Evolutionary conservation across 2,329 filamentous ascomycete genomes (phyloP).

Genomic region (Graphilbum fragrans): DNA sequence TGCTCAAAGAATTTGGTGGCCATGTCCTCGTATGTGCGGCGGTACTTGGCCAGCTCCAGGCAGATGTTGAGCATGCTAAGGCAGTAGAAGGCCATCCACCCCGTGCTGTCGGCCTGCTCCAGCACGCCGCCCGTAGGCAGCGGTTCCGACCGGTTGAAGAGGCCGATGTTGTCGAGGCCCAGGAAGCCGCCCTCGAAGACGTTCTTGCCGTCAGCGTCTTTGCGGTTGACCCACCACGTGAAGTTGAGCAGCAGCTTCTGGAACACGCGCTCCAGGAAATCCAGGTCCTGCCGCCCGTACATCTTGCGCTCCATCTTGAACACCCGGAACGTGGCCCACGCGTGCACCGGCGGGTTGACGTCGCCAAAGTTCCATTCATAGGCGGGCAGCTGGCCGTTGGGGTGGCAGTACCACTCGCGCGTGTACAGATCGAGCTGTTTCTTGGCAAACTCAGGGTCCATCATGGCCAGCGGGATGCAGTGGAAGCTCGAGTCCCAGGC

Average conservation of each 20-base stretch:
- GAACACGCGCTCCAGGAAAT: slow-evolving; percentile 92
- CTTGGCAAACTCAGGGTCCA: slow-evolving; percentile 95
- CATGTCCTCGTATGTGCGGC: slow-evolving; percentile 91
- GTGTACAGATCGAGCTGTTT: slow-evolving; percentile 95
- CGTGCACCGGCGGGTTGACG: slow-evolving; percentile 92
- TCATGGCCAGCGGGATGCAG: slow-evolving; percentile 91
- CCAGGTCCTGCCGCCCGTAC: slow-evolving; percentile 86
- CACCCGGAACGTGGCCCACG: slow-evolving; percentile 87
- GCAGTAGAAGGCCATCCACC: slow-evolving; percentile 98
- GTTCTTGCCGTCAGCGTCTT: slow-evolving; percentile 89
- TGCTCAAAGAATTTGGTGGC: slow-evolving; percentile 98
- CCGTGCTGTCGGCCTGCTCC: slow-evolving; percentile 93
- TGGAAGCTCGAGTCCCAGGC: slow-evolving; percentile 97
- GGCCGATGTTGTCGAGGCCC: slow-evolving; percentile 89
- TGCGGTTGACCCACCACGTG: slow-evolving; percentile 98
- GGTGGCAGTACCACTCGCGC: slow-evolving; percentile 97
- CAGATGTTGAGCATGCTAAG: slow-evolving; percentile 95
- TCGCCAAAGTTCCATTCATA: slow-evolving; percentile 97
- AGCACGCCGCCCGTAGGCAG: slow-evolving; percentile 85
- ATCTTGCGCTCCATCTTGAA: slow-evolving; percentile 99
- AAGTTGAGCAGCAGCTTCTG: slow-evolving; percentile 94
- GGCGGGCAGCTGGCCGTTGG: slow-evolving; percentile 86
- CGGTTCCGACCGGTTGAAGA: slow-evolving; percentile 95
- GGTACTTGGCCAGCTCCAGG: slow-evolving; percentile 87
- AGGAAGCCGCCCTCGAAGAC: slow-evolving; percentile 95